Conservation (phyloP, 2,329 filamentous ascomycete species). For the Grosmannia penicillata region DNA sequence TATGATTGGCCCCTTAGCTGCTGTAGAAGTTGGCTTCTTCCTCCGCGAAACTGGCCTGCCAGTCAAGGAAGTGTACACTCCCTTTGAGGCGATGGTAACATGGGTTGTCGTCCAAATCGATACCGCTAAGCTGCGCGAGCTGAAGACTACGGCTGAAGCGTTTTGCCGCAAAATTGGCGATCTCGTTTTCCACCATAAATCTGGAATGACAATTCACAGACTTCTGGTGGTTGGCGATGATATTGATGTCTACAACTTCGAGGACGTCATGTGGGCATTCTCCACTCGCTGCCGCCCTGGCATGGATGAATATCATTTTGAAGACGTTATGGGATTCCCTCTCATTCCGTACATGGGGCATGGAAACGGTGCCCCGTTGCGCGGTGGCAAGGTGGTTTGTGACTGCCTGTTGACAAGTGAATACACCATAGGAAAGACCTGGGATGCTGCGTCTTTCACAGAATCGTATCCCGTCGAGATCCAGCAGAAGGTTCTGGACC, state of each 20-base stretch:
- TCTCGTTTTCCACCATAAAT: constrained; percentile 26
- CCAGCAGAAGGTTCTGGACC: constrained; percentile 20
- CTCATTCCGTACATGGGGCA: constrained; percentile 32
- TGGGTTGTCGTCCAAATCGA: constrained; percentile 42
- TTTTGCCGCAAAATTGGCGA: constrained; percentile 26
- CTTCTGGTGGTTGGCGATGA: constrained; percentile 32
- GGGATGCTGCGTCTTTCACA: constrained; percentile 18
- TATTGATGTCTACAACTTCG: constrained; percentile 28
- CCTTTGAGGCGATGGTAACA: constrained; percentile 30
- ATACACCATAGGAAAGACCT: constrained; percentile 21
- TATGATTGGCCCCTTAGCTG: constrained; percentile 18
- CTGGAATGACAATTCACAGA: constrained; percentile 25
- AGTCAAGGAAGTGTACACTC: constrained; percentile 26
- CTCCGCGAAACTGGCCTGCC: constrained; percentile 23
- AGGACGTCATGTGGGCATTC: constrained; percentile 34
- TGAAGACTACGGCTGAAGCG: constrained; percentile 30
- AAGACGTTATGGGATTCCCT: constrained; percentile 27
- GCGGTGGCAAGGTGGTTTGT: constrained; percentile 30
- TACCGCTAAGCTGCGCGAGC: constrained; percentile 35
- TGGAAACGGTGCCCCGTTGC: constrained; percentile 16
- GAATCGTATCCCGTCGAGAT: constrained; percentile 22
- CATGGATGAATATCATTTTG: constrained; percentile 27
- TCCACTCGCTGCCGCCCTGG: constrained; percentile 29
- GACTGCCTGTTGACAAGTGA: constrained; percentile 27
- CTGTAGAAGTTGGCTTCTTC: constrained; percentile 25